Percentiles rank a stretch among this genome's conserved stretches.
Evolutionary conservation across 257 asterid genomes (phyloP).

Genomic region (Rauvolfia tetraphylla): DNA sequence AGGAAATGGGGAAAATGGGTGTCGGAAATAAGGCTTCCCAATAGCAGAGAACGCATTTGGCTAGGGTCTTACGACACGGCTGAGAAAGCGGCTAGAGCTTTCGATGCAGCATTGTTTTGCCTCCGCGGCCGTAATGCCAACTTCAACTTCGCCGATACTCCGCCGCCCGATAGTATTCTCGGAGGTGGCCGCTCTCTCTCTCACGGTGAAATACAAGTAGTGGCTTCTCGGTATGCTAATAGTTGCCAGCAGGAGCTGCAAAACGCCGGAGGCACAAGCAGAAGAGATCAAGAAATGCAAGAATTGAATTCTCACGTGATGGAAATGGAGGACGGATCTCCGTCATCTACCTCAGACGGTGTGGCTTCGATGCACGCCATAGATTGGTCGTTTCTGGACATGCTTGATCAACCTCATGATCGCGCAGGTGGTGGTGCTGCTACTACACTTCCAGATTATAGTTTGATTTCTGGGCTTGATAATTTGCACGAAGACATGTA

Average conservation of each 20-base stretch:
- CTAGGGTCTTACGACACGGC: conserved; percentile 61
- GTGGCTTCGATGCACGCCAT: conserved; percentile 18
- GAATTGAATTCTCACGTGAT: conserved; percentile 12
- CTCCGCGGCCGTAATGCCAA: conserved; percentile 49
- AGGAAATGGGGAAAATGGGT: conserved; percentile 74
- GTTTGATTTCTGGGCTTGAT: conserved; percentile 14
- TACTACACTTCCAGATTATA: conserved; percentile 10
- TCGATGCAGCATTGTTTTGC: conserved; percentile 57
- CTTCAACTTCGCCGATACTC: conserved; percentile 47
- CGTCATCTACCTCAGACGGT: conserved; percentile 22
- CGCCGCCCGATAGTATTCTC: conserved; percentile 29
- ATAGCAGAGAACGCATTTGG: conserved; percentile 69
- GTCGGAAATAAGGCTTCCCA: conserved; percentile 60
- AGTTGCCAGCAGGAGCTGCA: conserved; percentile 5
- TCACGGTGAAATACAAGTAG: conserved; percentile 33
- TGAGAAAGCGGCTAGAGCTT: conserved; percentile 61
- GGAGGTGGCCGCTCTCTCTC: conserved; percentile 29
- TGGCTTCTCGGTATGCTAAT: conserved; percentile 44
- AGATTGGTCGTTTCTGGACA: conserved; percentile 51
- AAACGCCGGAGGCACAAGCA: too few relatives aligned
- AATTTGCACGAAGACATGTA: conserved; percentile 35
- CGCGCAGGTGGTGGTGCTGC: not conserved
- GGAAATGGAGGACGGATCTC: conserved; percentile 21
- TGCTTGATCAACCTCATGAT: conserved; percentile 16
- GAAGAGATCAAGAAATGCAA: too few relatives aligned